Evolutionary conservation across 345 rosid species (phyloP).

Genomic region (Durio zibethinus): DNA sequence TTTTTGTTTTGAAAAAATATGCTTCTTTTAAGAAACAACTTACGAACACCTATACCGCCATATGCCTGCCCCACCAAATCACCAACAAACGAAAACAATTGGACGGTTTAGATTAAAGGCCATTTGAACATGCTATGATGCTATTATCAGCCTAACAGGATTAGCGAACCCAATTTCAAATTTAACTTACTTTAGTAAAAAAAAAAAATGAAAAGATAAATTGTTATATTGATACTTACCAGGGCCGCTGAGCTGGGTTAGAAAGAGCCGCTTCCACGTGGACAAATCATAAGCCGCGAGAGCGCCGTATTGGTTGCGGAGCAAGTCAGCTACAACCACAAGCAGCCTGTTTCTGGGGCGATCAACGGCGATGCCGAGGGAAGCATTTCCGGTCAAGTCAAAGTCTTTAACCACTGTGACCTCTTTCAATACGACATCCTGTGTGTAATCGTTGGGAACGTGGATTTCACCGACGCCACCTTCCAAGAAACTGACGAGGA

Average conservation of each 20-base stretch:
- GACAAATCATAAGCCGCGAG: slow-evolving; percentile 86
- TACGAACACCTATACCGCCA: neutral
- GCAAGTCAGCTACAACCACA: slow-evolving; percentile 57
- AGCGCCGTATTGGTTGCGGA: slow-evolving; percentile 56
- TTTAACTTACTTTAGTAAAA: neutral
- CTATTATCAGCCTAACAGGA: neutral
- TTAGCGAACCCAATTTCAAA: neutral
- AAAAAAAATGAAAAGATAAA: too few species aligned
- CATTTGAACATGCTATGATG: neutral
- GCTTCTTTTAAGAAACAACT: neutral
- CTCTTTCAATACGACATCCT: slow-evolving; percentile 41
- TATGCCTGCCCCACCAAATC: neutral
- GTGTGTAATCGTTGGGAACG: slow-evolving; percentile 40
- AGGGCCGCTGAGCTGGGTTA: slow-evolving; percentile 53
- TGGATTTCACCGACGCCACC: slow-evolving; percentile 69
- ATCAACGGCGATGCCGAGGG: slow-evolving; percentile 67
- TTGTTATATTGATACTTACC: slow-evolving; percentile 32
- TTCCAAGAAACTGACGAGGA: slow-evolving; percentile 75
- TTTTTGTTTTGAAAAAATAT: neutral
- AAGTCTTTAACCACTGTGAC: slow-evolving; percentile 53
- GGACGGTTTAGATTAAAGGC: neutral
- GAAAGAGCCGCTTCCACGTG: slow-evolving; percentile 74
- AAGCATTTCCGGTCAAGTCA: slow-evolving; percentile 66
- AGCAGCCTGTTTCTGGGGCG: slow-evolving; percentile 64
- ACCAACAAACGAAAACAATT: neutral